phyloP scores from a whole-genome alignment of 768 basidiomycete species.

The Macrolepiota fuliginosa region DNA sequence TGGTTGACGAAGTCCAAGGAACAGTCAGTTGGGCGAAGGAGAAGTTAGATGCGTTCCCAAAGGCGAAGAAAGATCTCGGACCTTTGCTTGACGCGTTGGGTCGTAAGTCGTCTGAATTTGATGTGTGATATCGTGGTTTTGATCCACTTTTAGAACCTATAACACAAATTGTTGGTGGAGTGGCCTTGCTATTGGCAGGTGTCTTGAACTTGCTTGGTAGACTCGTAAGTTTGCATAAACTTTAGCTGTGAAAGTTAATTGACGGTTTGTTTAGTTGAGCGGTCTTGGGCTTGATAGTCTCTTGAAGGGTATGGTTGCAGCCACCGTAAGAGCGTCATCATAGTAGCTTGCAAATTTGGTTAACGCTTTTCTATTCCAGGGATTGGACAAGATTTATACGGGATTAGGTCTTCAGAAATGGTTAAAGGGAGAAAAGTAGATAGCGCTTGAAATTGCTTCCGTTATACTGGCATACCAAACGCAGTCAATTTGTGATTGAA shows the following conservation, averaged over 20 bases:
- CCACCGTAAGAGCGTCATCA: slow-evolving; percentile 18
- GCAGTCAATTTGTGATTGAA: background rate
- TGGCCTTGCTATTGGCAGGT: slow-evolving; percentile 32
- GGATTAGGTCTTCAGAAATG: slow-evolving; percentile 31
- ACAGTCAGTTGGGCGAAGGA: slow-evolving; percentile 36
- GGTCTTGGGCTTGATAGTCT: slow-evolving; percentile 31
- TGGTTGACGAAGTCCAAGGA: slow-evolving; percentile 34
- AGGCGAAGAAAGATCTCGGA: slow-evolving; percentile 35
- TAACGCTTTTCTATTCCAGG: slow-evolving; percentile 14
- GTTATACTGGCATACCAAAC: background rate
- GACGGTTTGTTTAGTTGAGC: slow-evolving; percentile 18
- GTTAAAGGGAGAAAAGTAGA: slow-evolving; percentile 17
- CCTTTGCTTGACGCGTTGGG: slow-evolving; percentile 34
- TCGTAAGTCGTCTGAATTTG: slow-evolving; percentile 22
- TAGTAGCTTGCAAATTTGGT: background rate
- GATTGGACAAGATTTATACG: slow-evolving; percentile 32
- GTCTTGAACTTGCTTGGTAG: slow-evolving; percentile 34
- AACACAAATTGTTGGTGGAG: slow-evolving; percentile 36
- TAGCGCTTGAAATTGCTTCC: too few relatives aligned
- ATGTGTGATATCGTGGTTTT: background rate
- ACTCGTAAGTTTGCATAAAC: slow-evolving; percentile 15
- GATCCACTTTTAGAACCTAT: slow-evolving; percentile 25
- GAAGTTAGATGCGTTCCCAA: slow-evolving; percentile 34
- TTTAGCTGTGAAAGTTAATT: background rate
- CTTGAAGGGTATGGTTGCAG: slow-evolving; percentile 29